Conservation (phyloP, 441 rosid genomes). For the Erodium moschatum region DNA sequence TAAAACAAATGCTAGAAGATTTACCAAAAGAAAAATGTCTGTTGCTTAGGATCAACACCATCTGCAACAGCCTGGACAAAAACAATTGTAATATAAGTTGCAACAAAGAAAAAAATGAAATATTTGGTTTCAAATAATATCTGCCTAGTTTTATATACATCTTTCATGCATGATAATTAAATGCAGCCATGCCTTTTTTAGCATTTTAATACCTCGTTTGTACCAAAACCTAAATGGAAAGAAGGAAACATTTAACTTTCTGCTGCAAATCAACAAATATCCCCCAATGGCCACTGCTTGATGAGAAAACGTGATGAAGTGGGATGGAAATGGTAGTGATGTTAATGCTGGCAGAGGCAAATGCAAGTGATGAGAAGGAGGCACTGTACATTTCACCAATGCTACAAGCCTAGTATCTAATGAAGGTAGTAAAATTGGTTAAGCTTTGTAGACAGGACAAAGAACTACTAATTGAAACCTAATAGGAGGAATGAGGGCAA, state of each 20-base stretch:
- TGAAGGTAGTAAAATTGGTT: not conserved
- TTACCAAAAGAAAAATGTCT: constrained; percentile 76
- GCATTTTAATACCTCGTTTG: not conserved
- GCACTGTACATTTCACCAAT: not conserved
- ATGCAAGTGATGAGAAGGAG: too few relatives aligned
- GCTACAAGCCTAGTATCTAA: not conserved
- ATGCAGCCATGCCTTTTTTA: not conserved
- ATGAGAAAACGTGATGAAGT: not conserved
- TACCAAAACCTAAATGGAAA: not conserved
- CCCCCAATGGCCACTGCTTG: not conserved
- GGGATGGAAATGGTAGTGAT: not conserved
- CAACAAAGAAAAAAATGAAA: constrained; percentile 6
- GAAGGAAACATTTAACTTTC: not conserved
- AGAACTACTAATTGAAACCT: not conserved
- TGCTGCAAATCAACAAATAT: not conserved
- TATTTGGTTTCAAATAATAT: constrained; percentile 4
- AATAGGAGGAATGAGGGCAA: not conserved
- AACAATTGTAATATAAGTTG: constrained; percentile 21
- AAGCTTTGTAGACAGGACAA: not conserved
- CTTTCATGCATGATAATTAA: not conserved
- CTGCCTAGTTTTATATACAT: constrained; percentile 2
- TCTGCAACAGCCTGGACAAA: constrained; percentile 60
- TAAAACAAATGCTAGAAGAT: constrained; percentile 23
- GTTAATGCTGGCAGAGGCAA: not conserved
- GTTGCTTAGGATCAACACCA: constrained; percentile 82